Conservation (phyloP, 352 stramenopile genomes). For the Phytopythium kandeliae region DNA sequence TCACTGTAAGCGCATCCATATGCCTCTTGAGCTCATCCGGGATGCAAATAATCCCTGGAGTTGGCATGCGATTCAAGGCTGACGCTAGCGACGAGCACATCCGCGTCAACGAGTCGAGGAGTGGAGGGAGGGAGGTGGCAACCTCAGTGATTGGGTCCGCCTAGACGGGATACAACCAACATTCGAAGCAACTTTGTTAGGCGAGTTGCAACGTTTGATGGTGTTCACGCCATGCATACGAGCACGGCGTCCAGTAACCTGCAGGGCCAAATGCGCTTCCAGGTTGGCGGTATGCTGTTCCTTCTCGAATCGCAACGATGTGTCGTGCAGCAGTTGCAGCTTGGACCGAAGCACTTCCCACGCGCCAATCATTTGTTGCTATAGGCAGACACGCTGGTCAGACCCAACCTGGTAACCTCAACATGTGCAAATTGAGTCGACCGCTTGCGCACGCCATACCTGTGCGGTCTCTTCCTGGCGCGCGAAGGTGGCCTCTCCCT, state of each 20-base stretch:
- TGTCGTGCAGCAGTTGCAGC: constrained; percentile 41
- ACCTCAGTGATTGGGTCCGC: constrained; percentile 13
- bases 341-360: constrained; percentile 47
- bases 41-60: constrained; percentile 15
- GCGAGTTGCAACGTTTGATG: too few species aligned
- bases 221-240: too few species aligned
- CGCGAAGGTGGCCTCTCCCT: constrained; percentile 25
- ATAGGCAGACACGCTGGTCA: background rate
- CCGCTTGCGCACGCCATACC: constrained; percentile 13
- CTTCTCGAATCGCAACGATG: constrained; percentile 26
- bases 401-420: too few species aligned
- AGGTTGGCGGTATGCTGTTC: constrained; percentile 22
- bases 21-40: constrained; percentile 24
- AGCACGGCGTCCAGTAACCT: too few species aligned
- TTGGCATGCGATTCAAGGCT: constrained; percentile 33
- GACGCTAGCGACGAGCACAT: constrained; percentile 25
- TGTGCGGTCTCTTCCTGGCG: constrained; percentile 40
- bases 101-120: constrained; percentile 13
- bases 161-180: too few species aligned
- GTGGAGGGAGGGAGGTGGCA: constrained; percentile 11
- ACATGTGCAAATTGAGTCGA: background rate
- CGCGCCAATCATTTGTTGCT: constrained; percentile 38
- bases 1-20: constrained; percentile 17
- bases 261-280: constrained; percentile 20
- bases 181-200: too few species aligned